phyloP scores from a whole-genome alignment of 768 basidiomycete species.

The Pleurotus tuoliensis region DNA sequence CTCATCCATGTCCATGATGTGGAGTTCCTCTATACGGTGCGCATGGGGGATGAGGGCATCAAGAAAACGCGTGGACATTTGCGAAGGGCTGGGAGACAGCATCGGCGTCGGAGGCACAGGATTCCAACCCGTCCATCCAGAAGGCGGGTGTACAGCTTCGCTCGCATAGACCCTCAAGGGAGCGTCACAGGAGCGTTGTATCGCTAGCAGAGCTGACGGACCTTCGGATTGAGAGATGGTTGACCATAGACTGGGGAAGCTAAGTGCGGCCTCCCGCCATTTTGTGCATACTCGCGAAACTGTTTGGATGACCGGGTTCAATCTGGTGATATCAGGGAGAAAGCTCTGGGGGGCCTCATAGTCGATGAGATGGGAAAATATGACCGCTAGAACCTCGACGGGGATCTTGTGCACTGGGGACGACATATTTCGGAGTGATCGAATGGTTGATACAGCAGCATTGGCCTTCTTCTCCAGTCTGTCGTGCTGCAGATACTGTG shows the following conservation, averaged over 20 bases:
- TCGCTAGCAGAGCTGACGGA: neutral
- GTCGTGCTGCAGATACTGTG: neutral
- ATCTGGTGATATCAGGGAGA: neutral
- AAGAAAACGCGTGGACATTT: neutral
- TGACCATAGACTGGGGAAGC: neutral
- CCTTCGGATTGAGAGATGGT: neutral
- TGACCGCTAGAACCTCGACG: slow-evolving; percentile 2
- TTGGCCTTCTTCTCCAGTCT: neutral
- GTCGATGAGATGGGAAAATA: neutral
- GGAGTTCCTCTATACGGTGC: slow-evolving; percentile 1
- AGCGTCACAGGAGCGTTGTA: neutral
- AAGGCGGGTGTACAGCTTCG: neutral
- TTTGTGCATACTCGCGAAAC: slow-evolving; percentile 1
- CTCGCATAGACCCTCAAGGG: neutral
- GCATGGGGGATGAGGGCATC: neutral
- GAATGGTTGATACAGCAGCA: slow-evolving; percentile 1
- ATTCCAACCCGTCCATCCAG: neutral
- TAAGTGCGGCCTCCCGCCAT: slow-evolving; percentile 2
- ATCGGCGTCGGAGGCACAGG: neutral
- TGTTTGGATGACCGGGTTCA: neutral
- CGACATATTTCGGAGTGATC: slow-evolving; percentile 6
- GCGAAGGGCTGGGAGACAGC: no score
- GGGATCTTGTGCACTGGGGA: slow-evolving; percentile 2
- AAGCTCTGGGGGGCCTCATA: neutral
- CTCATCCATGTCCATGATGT: neutral